Evolutionary conservation across 2,329 filamentous ascomycete genomes (phyloP), one percentile per base, ranked within the genome.

Genomic region (Metarhizium guizhouense): DNA sequence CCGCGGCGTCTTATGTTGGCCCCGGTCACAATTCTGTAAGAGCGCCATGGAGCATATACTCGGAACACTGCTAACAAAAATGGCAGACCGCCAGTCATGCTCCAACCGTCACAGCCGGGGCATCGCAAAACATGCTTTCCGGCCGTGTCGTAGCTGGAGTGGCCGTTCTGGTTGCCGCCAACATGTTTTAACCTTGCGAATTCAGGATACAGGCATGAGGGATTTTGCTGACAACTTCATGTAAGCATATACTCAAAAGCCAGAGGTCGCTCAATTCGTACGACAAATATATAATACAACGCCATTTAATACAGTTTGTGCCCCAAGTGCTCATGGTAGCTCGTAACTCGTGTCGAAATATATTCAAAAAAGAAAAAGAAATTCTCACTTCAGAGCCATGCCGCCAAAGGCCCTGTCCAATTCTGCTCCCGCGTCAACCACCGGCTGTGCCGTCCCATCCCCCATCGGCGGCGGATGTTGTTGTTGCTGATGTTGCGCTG

Each of bases 361-460:
- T 25, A 25, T 25, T 25, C 25, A 25, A 13, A 25, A 47, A 25
- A 11, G 8, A 11, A 25, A 13, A 10, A 36, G 3, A 20, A 25
- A 16, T 1, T 8, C 36, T 55, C 47, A 69, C 56, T 66, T 67
- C 57, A 75, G 55, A 6, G 57, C 67, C 68, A 81, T 70, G 3
- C 69, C 72, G 1, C 80, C 81, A 72, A 84, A 84, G 2, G 76
- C 80, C 56, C 78, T 72, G 64, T 84, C 81, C 59, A 84, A 62
- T 63, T 82, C 75, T n/a, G 74, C 79, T 4, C 80, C 81, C 57
- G 79, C 72, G 54, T 80, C 78, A 30, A 74, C 68, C 18, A 43
- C 43, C 6, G 51, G 6, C 6, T 51, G 49, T 3, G 14, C 43
- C 10, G 20, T 30, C 25, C 61, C 59, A 56, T 63, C 59, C 8